A percentile compares a stretch with the other conserved stretches of the same genome.
These are phyloP conservation scores for Pichia sp. DNA, from an alignment of 1,139 yeast species.

Conservation along the genomic window DNA sequence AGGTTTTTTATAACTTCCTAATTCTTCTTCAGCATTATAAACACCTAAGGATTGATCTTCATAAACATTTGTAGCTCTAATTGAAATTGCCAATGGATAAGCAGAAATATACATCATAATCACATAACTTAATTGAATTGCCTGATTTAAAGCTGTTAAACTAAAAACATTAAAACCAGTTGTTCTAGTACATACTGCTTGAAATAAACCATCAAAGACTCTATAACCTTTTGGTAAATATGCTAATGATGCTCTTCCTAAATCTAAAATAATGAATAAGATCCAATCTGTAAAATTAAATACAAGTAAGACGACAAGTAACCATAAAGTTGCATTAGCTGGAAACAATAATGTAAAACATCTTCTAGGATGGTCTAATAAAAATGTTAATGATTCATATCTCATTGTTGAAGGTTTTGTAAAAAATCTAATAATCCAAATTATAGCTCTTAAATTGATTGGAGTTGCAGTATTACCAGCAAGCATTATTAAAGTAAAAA, in stretches of 20 bases:
- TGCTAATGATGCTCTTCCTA: constrained; percentile 43
- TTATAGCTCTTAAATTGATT: constrained; percentile 63
- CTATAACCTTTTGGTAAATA: constrained; percentile 59
- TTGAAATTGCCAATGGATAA: constrained; percentile 89
- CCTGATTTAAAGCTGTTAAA: constrained; percentile 69
- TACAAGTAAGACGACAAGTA: constrained; percentile 62
- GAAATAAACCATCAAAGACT: constrained; percentile 76
- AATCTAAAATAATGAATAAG: constrained; percentile 72
- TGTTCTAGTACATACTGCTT: constrained; percentile 88
- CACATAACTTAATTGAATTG: constrained; percentile 88
- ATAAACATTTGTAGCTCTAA: constrained; percentile 92
- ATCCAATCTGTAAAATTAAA: constrained; percentile 74
- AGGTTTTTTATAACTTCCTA: constrained; percentile 16
- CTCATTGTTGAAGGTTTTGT: constrained; percentile 60
- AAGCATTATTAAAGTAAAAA: constrained; percentile 63
- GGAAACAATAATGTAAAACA: constrained; percentile 92
- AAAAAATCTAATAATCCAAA: constrained; percentile 69
- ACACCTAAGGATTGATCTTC: constrained; percentile 94
- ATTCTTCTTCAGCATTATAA: constrained; percentile 39
- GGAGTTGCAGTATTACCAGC: constrained; percentile 96
- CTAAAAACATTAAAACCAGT: constrained; percentile 81
- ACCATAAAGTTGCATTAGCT: constrained; percentile 92
- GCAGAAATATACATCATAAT: constrained; percentile 98
- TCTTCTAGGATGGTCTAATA: constrained; percentile 93
- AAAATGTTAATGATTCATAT: constrained; percentile 75